Base-by-base conservation (phyloP, 1,284 basidiomycete species). In the Phlebopus sp. region DNA sequence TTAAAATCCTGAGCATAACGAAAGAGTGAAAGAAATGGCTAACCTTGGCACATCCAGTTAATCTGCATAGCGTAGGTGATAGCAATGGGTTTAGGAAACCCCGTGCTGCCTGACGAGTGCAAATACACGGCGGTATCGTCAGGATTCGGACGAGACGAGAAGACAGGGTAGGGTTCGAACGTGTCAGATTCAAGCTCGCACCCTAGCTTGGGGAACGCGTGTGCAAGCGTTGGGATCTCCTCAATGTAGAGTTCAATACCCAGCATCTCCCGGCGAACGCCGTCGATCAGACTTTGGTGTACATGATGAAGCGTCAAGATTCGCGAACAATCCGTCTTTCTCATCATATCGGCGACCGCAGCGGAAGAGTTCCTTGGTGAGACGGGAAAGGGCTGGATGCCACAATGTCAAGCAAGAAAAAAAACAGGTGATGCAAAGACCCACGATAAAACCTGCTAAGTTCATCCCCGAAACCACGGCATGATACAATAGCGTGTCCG, bases 101-200 rank as follows among this genome's bases (percentile, higher is more conserved):
- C 69, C 0, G 67, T 72, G 31, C 68, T 71, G 3, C 70, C 69
- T 1, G 68, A 69, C 2, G 70, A 71, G 43, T 70, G 70, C 8
- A 70, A 35, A 17, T 69, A 70, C 11, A 66, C 36, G 0, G 52
- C 53, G 1, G 57, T 50, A 11, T 63, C 59, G 19, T 59, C 50
- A 36, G 54, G 11, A 4, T 54, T 45, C 3, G 66, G 59, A 11
- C 51, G 55, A 10, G 21, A 30, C 13, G 36, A 4, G 2, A 49
- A 11, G 4, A 40, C 25, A 5, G 62, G 64, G 46, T 70, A 72
- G 0, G 49, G 54, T 11, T 40, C 18, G 42, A 72, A 72, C 0
- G 51, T 18, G 42, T 70, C 55, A 1, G 50, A 19, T 1, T 40
- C 23, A 4, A 44, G 53, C 29, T 71, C 70, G 2, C 42, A 5